These are phyloP conservation scores for Lentithecium fluviatile DNA, from an alignment of 495 filamentous ascomycete species.

Conservation along the genomic window DNA sequence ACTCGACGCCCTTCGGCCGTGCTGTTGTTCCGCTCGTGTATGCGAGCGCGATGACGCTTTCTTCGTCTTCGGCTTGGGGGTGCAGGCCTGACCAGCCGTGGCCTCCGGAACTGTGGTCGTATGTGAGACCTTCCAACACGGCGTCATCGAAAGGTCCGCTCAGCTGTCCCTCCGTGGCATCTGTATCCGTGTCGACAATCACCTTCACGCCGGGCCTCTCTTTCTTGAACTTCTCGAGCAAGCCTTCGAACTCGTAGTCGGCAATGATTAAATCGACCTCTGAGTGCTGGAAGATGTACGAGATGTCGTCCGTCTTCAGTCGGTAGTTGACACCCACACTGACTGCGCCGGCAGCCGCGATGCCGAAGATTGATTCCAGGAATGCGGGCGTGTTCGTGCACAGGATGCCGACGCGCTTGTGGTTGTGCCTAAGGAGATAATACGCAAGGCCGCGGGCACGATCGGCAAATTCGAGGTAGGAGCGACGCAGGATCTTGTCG, in stretches of 20 bases:
- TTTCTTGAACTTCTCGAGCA: constrained; percentile 65
- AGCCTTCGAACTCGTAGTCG: constrained; percentile 70
- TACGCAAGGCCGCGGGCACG: constrained; percentile 84
- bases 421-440: constrained; percentile 69
- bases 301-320: constrained; percentile 80
- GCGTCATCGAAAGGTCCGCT: constrained; percentile 81
- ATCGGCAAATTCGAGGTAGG: constrained; percentile 78
- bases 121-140: constrained; percentile 72
- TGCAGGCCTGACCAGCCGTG: constrained; percentile 78
- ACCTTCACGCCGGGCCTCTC: constrained; percentile 61
- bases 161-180: constrained; percentile 69
- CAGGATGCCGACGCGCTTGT: constrained; percentile 74
- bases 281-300: constrained; percentile 83
- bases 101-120: constrained; percentile 60
- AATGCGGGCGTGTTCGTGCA: constrained; percentile 93
- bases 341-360: constrained; percentile 78
- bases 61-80: constrained; percentile 66
- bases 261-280: constrained; percentile 88
- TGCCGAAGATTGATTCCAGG: constrained; percentile 83
- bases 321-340: constrained; percentile 77
- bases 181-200: constrained; percentile 83
- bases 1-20: constrained; percentile 89
- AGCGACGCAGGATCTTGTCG: constrained; percentile 65
- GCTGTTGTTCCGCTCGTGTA: constrained; percentile 96
- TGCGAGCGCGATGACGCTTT: constrained; percentile 75